These are phyloP conservation scores for Nyssa sinensis DNA, from an alignment of 148 eudicot species.

Conservation along the genomic window DNA sequence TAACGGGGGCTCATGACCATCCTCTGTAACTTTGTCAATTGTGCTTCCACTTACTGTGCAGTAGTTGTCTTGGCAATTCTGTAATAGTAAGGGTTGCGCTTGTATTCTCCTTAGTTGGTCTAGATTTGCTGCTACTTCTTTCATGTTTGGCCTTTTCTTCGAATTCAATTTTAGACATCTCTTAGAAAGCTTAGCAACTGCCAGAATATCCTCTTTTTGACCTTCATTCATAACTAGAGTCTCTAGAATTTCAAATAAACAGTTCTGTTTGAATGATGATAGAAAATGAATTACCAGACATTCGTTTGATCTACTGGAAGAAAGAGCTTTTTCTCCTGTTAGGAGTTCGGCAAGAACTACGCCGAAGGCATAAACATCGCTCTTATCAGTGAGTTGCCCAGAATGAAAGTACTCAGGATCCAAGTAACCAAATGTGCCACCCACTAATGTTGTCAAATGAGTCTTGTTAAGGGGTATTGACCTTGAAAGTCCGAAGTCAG, in stretches of 20 bases:
- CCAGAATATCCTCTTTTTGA: not conserved
- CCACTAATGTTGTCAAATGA: not conserved
- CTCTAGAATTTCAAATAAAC: not conserved
- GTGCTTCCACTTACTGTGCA: not conserved
- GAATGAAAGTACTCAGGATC: slow-evolving; percentile 9
- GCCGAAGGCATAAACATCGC: not conserved
- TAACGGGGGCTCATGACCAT: too few species aligned
- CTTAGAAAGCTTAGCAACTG: not conserved
- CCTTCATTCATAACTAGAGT: not conserved
- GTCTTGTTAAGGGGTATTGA: not conserved
- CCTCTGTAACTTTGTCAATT: too few species aligned
- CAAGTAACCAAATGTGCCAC: not conserved
- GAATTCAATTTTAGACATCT: slow-evolving; percentile 9
- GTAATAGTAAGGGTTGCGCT: not conserved
- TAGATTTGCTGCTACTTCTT: not conserved
- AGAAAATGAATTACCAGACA: not conserved
- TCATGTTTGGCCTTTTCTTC: slow-evolving; percentile 3
- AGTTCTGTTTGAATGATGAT: not conserved
- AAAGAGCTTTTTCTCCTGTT: not conserved
- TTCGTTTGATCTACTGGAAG: not conserved
- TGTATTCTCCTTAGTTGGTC: not conserved
- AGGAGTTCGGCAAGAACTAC: not conserved
- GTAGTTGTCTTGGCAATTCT: not conserved
- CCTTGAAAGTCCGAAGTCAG: slow-evolving; percentile 2
- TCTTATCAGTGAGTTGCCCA: not conserved